These are phyloP conservation scores for Ashbya aceris DNA, from an alignment of 1,139 yeast species.

Conservation along the genomic window DNA sequence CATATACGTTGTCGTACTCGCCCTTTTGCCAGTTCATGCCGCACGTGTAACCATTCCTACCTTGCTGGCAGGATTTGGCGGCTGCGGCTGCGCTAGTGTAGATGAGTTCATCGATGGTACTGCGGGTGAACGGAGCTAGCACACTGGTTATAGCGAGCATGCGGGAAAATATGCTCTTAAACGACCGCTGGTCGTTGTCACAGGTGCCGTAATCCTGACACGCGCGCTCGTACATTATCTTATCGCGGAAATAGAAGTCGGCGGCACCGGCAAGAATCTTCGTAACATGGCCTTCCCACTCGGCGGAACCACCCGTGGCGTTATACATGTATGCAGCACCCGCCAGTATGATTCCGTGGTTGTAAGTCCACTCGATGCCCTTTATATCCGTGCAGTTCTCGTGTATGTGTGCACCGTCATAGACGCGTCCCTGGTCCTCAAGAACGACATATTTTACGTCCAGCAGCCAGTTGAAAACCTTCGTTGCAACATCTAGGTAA, in stretches of 20 bases:
- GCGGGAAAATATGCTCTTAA: constrained; percentile 74
- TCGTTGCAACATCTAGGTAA: constrained; percentile 73
- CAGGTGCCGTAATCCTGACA: constrained; percentile 62
- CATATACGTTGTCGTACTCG: constrained; percentile 62
- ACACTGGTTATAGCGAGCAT: constrained; percentile 67
- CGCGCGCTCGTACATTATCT: constrained; percentile 69
- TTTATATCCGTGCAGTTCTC: constrained; percentile 43
- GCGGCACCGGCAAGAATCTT: constrained; percentile 44
- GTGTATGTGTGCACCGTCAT: constrained; percentile 50
- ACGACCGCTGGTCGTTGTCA: constrained; percentile 83
- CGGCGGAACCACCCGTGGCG: constrained; percentile 49
- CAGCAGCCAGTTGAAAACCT: constrained; percentile 74
- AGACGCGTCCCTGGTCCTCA: constrained; percentile 39
- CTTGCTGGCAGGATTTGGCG: constrained; percentile 77
- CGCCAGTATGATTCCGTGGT: constrained; percentile 50
- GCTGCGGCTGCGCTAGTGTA: constrained; percentile 67
- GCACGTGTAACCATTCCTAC: constrained; percentile 82
- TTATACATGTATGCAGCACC: constrained; percentile 56
- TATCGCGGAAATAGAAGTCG: constrained; percentile 48
- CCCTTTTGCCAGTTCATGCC: constrained; percentile 67
- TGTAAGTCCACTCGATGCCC: constrained; percentile 49
- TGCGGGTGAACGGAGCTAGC: constrained; percentile 55
- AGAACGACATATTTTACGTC: constrained; percentile 48
- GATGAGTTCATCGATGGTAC: constrained; percentile 43
- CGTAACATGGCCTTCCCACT: constrained; percentile 58